Percentiles rank a stretch among this genome's conserved stretches.
Conservation (phyloP, 768 basidiomycete species). For the Lentinula boryana region DNA sequence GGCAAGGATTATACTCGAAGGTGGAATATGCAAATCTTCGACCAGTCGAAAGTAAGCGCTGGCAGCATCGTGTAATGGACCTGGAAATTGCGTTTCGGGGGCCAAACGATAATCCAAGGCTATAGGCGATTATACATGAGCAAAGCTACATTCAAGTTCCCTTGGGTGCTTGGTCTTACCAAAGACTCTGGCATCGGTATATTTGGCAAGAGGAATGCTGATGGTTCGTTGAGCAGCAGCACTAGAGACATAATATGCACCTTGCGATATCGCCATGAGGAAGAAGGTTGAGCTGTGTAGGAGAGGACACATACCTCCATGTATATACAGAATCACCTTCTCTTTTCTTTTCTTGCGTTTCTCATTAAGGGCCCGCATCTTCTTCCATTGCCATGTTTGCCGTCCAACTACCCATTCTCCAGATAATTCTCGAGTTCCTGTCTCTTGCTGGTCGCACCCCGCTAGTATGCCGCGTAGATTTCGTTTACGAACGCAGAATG, state of each 20-base stretch:
- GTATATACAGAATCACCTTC: slow-evolving; percentile 86
- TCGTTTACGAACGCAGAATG: slow-evolving; percentile 74
- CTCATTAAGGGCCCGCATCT: slow-evolving; percentile 12
- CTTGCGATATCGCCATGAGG: slow-evolving; percentile 25
- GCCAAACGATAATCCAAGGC: slow-evolving; percentile 95
- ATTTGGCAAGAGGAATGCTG: slow-evolving; percentile 87
- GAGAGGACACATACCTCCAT: slow-evolving; percentile 62
- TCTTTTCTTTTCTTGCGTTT: slow-evolving; percentile 47
- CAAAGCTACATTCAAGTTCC: background rate
- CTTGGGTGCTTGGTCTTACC: slow-evolving; percentile 22
- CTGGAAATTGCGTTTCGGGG: slow-evolving; percentile 92
- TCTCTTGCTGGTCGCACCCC: slow-evolving; percentile 68
- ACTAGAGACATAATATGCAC: slow-evolving; percentile 90
- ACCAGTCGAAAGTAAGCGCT: slow-evolving; percentile 81
- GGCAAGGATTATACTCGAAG: slow-evolving; percentile 82
- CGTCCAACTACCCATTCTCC: slow-evolving; percentile 99
- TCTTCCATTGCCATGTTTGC: slow-evolving; percentile 85
- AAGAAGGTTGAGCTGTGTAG: background rate
- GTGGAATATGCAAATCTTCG: slow-evolving; percentile 84
- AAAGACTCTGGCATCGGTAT: slow-evolving; percentile 85
- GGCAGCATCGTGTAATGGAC: slow-evolving; percentile 81
- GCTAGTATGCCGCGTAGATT: slow-evolving; percentile 75
- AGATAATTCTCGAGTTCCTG: slow-evolving; percentile 72
- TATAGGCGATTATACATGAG: slow-evolving; percentile 20
- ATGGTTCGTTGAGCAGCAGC: slow-evolving; percentile 87